phyloP scores from a whole-genome alignment of 1,284 basidiomycete genomes.

The Irpex rosettiformis region DNA sequence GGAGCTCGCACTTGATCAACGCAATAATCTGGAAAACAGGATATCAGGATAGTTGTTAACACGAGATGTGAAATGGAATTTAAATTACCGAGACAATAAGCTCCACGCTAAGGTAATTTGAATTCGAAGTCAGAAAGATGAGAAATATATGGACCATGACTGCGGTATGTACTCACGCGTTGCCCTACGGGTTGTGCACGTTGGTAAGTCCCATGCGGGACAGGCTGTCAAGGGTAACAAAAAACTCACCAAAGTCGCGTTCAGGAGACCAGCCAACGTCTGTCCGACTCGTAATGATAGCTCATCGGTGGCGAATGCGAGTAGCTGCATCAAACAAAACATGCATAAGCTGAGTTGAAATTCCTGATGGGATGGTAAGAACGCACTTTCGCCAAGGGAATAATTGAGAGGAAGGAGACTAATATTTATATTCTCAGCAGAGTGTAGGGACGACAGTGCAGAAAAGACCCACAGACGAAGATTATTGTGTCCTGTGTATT shows the following conservation, averaged over 20 bases:
- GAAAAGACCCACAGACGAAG: slow-evolving; percentile 62
- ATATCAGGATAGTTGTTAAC: slow-evolving; percentile 17
- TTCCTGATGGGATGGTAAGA: not conserved
- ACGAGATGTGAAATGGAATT: too few species aligned
- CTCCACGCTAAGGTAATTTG: slow-evolving; percentile 54
- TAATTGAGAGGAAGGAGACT: slow-evolving; percentile 73
- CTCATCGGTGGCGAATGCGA: slow-evolving; percentile 88
- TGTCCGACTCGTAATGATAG: slow-evolving; percentile 80
- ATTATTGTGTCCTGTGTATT: slow-evolving; percentile 48
- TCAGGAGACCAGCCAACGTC: slow-evolving; percentile 81
- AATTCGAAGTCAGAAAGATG: not conserved
- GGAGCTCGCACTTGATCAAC: slow-evolving; percentile 74
- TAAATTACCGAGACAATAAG: slow-evolving; percentile 80
- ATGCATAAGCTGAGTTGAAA: slow-evolving; percentile 4
- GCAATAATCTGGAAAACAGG: slow-evolving; percentile 67
- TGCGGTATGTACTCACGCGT: slow-evolving; percentile 54
- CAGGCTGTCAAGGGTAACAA: slow-evolving; percentile 9
- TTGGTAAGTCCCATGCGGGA: slow-evolving; percentile 4
- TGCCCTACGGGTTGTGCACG: slow-evolving; percentile 47
- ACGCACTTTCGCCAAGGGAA: slow-evolving; percentile 70
- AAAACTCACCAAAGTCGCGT: slow-evolving; percentile 75
- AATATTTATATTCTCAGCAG: not conserved
- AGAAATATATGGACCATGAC: not conserved
- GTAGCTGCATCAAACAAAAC: slow-evolving; percentile 43
- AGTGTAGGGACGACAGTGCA: not conserved